Evolutionary conservation across 2,329 filamentous ascomycete species (phyloP).

Genomic region (Exophiala dermatitidis): DNA sequence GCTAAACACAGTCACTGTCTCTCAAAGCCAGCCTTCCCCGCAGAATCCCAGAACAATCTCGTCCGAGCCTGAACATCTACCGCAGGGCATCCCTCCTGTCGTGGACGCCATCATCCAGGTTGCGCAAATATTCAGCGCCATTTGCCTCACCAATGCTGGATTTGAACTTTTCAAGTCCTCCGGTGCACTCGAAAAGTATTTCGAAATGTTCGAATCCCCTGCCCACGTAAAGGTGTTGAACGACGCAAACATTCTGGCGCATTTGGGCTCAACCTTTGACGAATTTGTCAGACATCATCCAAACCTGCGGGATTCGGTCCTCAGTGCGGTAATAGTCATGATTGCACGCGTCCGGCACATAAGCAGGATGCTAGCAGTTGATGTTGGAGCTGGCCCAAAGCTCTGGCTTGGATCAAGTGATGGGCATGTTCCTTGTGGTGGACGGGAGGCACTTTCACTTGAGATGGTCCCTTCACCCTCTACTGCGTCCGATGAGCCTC

Average conservation of each 20-base stretch:
- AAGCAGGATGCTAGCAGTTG: slow-evolving; percentile 61
- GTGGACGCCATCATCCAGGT: slow-evolving; percentile 81
- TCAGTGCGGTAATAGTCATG: slow-evolving; percentile 83
- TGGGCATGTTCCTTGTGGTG: slow-evolving; percentile 53
- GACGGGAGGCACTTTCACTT: slow-evolving; percentile 29
- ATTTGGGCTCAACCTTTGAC: slow-evolving; percentile 79
- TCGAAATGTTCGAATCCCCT: slow-evolving; percentile 94
- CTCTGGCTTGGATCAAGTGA: slow-evolving; percentile 59
- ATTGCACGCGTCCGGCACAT: slow-evolving; percentile 71
- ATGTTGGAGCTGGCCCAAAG: slow-evolving; percentile 68
- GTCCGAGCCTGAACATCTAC: slow-evolving; percentile 36
- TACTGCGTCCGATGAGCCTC: slow-evolving; percentile 5
- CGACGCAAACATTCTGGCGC: slow-evolving; percentile 64
- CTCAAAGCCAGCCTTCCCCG: slow-evolving; percentile 34
- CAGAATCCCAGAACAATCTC: slow-evolving; percentile 31
- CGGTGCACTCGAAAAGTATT: slow-evolving; percentile 73
- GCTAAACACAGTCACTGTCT: slow-evolving; percentile 59
- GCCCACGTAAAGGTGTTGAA: slow-evolving; percentile 80
- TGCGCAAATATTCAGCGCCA: slow-evolving; percentile 82
- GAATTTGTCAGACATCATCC: slow-evolving; percentile 93
- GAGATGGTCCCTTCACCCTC: slow-evolving; percentile 18
- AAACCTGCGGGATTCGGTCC: slow-evolving; percentile 67
- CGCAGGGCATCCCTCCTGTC: slow-evolving; percentile 74
- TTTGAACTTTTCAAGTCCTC: slow-evolving; percentile 83
- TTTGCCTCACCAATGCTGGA: slow-evolving; percentile 81